These are phyloP conservation scores for Pharus latifolius DNA, from an alignment of 176 grass and related monocot genomes.

Conservation along the genomic window DNA sequence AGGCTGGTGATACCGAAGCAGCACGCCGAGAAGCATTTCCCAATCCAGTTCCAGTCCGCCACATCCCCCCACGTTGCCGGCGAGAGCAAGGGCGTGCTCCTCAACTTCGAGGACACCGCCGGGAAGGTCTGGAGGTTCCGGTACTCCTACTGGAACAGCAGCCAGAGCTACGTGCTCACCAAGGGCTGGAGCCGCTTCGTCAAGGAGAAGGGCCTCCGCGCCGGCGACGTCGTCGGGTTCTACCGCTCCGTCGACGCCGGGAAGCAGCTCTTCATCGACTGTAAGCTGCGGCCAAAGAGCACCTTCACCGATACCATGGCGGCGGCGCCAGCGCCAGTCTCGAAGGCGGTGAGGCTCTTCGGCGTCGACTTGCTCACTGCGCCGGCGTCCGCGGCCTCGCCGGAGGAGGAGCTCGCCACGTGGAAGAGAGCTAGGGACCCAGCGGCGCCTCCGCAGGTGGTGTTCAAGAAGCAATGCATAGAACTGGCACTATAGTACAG, in stretches of 20 bases:
- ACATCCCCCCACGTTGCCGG: too few relatives aligned
- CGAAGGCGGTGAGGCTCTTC: slow-evolving; percentile 44
- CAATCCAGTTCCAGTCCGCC: slow-evolving; percentile 17
- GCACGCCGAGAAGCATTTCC: slow-evolving; percentile 91
- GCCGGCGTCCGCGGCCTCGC: neutral
- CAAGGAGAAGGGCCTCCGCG: slow-evolving; percentile 69
- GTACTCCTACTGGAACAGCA: slow-evolving; percentile 99
- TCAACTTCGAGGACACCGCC: slow-evolving; percentile 76
- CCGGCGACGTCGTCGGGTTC: slow-evolving; percentile 72
- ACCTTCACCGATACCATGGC: neutral
- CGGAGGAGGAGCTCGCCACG: neutral
- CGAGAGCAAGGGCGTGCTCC: slow-evolving; percentile 56
- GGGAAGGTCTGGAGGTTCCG: slow-evolving; percentile 87
- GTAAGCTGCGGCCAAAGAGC: slow-evolving; percentile 22
- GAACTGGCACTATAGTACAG: slow-evolving; percentile 32
- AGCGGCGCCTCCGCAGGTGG: slow-evolving; percentile 7
- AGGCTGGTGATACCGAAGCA: slow-evolving; percentile 90
- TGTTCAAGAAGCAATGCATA: slow-evolving; percentile 68
- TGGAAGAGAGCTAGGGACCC: slow-evolving; percentile 32
- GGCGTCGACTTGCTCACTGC: slow-evolving; percentile 50
- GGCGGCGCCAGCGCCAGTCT: neutral
- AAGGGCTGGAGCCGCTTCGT: slow-evolving; percentile 97
- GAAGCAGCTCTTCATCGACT: slow-evolving; percentile 55
- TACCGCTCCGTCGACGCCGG: slow-evolving; percentile 14
- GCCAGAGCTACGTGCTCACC: slow-evolving; percentile 98